Percentiles rank a stretch among this genome's conserved stretches.
phyloP scores from a whole-genome alignment of 2,329 filamentous ascomycete species.

The Penicillium expansum region DNA sequence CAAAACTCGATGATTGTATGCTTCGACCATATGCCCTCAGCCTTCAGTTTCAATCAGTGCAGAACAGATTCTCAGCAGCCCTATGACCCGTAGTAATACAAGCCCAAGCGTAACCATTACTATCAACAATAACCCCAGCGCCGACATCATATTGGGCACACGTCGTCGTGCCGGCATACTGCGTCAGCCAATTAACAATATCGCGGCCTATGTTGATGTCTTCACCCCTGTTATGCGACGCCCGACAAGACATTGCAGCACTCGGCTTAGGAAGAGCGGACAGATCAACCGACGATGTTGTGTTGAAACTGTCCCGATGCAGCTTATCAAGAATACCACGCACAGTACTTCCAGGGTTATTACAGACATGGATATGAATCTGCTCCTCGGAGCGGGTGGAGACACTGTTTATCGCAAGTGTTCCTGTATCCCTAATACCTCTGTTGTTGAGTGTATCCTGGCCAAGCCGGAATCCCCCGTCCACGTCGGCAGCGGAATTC shows the following conservation, averaged over 20 bases:
- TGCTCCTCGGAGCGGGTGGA: slow-evolving; percentile 1
- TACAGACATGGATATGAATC: slow-evolving; percentile 6
- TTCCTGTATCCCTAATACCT: background rate
- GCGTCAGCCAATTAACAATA: background rate
- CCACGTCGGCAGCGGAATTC: background rate
- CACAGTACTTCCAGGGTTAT: background rate
- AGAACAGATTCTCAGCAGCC: background rate
- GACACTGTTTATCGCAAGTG: slow-evolving; percentile 2
- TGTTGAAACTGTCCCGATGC: background rate
- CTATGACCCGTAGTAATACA: background rate
- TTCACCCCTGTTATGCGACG: background rate
- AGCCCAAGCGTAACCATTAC: background rate
- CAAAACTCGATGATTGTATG: background rate
- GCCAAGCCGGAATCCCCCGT: background rate
- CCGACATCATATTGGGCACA: slow-evolving; percentile 3
- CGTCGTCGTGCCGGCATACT: background rate
- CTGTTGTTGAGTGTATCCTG: background rate
- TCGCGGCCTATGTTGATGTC: background rate
- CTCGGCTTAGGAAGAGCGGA: background rate
- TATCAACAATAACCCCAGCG: background rate
- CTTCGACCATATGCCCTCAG: background rate
- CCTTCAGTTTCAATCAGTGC: background rate
- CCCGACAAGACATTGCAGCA: slow-evolving; percentile 2
- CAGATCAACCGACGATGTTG: background rate
- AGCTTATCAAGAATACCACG: background rate